Evolutionary conservation across 2,329 filamentous ascomycete genomes (phyloP).

Genomic region (Graphilbum fragrans): DNA sequence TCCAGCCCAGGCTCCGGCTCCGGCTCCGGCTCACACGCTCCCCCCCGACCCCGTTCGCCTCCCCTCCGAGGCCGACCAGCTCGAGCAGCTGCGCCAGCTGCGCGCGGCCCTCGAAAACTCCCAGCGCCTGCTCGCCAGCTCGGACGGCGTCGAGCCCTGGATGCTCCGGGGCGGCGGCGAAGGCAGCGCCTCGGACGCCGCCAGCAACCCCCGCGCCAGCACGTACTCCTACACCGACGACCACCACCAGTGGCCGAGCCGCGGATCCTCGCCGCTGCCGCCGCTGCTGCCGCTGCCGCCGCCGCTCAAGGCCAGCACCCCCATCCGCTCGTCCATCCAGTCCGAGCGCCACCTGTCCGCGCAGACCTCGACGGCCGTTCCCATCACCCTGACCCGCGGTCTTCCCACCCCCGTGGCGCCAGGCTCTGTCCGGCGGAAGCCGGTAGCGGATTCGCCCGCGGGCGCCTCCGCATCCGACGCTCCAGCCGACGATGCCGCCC

Average conservation of each 20-base stretch:
- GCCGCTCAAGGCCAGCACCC: neutral
- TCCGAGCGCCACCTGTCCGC: neutral
- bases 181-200: neutral
- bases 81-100: neutral
- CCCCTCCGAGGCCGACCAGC: neutral
- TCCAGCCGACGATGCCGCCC: too few species aligned
- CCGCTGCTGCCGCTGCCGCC: neutral
- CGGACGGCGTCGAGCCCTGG: neutral
- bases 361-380: neutral
- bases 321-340: neutral
- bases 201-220: neutral
- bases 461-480: too few species aligned
- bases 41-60: neutral
- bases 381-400: neutral
- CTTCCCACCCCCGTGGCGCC: neutral
- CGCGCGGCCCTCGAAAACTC: neutral
- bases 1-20: too few species aligned
- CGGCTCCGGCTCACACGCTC: too few species aligned
- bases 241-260: too few species aligned
- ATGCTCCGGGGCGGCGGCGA: neutral
- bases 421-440: neutral
- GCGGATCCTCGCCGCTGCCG: too few species aligned
- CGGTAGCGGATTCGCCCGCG: too few species aligned
- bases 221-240: too few species aligned
- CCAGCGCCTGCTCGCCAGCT: neutral